phyloP scores from a whole-genome alignment of 495 filamentous ascomycete genomes.

The Margaritispora aquatica region DNA sequence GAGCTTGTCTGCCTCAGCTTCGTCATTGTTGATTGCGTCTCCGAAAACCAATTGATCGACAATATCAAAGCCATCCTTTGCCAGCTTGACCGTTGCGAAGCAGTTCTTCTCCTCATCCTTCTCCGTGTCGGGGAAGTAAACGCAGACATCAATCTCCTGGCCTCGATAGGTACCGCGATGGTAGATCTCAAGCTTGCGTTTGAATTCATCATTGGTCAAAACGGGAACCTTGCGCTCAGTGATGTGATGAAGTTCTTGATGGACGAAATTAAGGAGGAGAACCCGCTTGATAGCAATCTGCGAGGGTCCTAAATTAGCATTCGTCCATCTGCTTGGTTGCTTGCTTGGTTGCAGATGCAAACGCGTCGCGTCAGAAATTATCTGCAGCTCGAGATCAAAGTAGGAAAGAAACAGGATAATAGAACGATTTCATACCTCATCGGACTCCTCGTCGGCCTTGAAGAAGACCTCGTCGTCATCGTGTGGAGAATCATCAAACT shows the following conservation, averaged over 20 bases:
- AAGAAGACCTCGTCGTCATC: slow-evolving; percentile 1
- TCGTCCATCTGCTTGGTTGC: no score
- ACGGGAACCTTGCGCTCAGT: background rate
- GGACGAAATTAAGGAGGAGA: slow-evolving; percentile 1
- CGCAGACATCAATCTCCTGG: slow-evolving; percentile 3
- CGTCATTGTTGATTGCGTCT: background rate
- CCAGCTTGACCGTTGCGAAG: slow-evolving; percentile 1
- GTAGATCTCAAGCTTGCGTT: background rate
- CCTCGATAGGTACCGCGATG: background rate
- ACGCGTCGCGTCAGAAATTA: no score
- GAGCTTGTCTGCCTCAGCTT: slow-evolving; percentile 3
- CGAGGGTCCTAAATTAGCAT: no score
- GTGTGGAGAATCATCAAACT: slow-evolving; percentile 4
- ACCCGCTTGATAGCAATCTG: background rate
- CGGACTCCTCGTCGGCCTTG: slow-evolving; percentile 7
- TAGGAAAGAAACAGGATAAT: no score
- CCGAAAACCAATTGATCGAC: background rate
- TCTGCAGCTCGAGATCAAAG: no score
- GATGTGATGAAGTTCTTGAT: slow-evolving; percentile 1
- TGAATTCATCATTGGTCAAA: background rate
- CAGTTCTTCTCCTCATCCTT: background rate
- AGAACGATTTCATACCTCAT: background rate
- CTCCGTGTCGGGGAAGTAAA: slow-evolving; percentile 3
- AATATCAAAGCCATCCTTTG: background rate
- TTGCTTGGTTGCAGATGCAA: background rate